These are phyloP conservation scores for Davidsoniella virescens DNA, from an alignment of 2,329 filamentous ascomycete species.

Conservation along the genomic window DNA sequence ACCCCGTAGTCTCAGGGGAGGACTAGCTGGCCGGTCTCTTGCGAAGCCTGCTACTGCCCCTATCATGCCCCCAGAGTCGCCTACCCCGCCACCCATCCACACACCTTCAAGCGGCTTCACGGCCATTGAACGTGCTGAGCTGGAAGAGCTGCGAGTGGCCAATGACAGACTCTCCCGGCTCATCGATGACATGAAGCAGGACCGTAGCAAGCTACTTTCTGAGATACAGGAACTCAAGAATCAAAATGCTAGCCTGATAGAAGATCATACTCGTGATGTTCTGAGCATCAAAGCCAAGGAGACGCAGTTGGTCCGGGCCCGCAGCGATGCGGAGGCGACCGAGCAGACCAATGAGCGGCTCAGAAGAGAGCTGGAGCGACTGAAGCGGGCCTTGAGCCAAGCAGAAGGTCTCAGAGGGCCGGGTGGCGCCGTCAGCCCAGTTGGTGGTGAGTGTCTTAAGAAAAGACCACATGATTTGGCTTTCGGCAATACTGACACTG, in stretches of 20 bases:
- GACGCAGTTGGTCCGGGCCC: constrained; percentile 82
- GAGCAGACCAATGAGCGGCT: constrained; percentile 75
- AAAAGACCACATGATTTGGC: constrained; percentile 15
- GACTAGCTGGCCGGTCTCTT: constrained; percentile 72
- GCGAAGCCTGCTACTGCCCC: constrained; percentile 50
- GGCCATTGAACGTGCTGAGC: constrained; percentile 73
- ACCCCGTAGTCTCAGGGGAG: constrained; percentile 54
- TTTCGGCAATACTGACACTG: constrained; percentile 13
- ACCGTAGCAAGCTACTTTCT: constrained; percentile 64
- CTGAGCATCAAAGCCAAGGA: constrained; percentile 97
- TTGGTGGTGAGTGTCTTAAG: constrained; percentile 15
- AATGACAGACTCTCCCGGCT: constrained; percentile 63
- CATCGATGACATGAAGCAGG: constrained; percentile 65
- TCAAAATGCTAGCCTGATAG: constrained; percentile 89
- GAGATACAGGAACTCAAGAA: constrained; percentile 92
- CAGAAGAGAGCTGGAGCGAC: constrained; percentile 72
- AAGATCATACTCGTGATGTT: constrained; percentile 90
- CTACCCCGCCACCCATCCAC: constrained; percentile 36
- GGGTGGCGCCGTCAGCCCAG: constrained; percentile 15
- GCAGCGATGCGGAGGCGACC: constrained; percentile 76
- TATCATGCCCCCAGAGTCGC: constrained; percentile 33
- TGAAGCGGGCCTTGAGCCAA: constrained; percentile 70
- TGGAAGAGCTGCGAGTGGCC: constrained; percentile 72
- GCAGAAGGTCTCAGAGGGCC: constrained; percentile 33
- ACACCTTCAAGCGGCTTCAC: constrained; percentile 36